Evolutionary conservation across 306 rosid species (phyloP), one percentile per base, ranked within the genome.

Genomic region (Trifolium repens): DNA sequence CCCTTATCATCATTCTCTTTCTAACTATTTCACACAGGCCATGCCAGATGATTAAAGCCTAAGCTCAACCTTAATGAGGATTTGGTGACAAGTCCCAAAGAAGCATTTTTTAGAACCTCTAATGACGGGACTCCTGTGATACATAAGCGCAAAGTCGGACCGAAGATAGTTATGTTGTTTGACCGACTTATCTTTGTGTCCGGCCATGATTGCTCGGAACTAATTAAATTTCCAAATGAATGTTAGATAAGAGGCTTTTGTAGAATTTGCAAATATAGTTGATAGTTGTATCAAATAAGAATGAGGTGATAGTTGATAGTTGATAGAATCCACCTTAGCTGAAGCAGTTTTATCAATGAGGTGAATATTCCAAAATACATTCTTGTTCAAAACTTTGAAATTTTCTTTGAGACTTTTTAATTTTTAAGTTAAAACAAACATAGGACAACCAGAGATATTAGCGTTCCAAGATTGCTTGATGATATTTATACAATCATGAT

Each of bases 11-110:
- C 61, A 50, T 71, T 78, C 49, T 69, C 68, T 43, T 58, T 81
- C 78, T 73, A 63, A 85, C 77, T 75, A 64, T 81, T 77, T 78
- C 71, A 74, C 89, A 96, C 89, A 96, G 99, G 96, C 99, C 81
- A 84, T 96, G 83, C 99, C 99, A 76, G 98, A 96, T 59, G 99
- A 90, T 88, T 96, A 52, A 90, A 70, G 93, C 81, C 91, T 8
- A 96, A 84, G 81, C 98, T 96, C 70, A 92, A 96, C 86, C 88
- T 92, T 9, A 89, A 92, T 72, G 99, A 92, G 84, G 97, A 96
- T 82, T 82, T 89, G 82, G 88, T 86, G 74, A 90, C 96, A 58
- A 92, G 93, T 88, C 97, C 98, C 57, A 92, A 79, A 80, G 93
- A 88, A 80, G 89, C 93, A 83, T 90, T 90, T 57, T 88, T 86